Percentiles rank a stretch among this genome's conserved stretches.
Evolutionary conservation across 164 flowering plant genomes (phyloP).

Genomic region (Liquidambar formosana): DNA sequence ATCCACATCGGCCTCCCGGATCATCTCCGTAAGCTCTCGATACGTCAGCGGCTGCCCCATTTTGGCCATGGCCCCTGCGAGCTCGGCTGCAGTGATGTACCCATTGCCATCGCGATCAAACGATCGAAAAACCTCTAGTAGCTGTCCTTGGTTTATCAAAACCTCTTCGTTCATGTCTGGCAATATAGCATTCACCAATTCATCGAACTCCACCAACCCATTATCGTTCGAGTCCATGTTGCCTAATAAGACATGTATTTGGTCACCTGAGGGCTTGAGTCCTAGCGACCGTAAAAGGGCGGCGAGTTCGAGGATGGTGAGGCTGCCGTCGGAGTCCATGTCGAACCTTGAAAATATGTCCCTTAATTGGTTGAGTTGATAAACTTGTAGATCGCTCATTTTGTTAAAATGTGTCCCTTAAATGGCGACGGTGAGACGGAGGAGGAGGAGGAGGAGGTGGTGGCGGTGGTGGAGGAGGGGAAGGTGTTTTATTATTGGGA

Average conservation of each 20-base stretch:
- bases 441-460: not conserved
- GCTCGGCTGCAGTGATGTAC: conserved; percentile 38
- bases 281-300: conserved; percentile 40
- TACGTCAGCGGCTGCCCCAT: conserved; percentile 43
- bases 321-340: conserved; percentile 44
- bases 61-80: conserved; percentile 42
- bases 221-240: conserved; percentile 37
- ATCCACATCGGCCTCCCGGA: conserved; percentile 36
- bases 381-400: not conserved
- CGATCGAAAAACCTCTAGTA: conserved; percentile 24
- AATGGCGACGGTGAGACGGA: not conserved
- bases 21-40: conserved; percentile 32
- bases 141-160: conserved; percentile 28
- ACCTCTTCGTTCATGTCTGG: conserved; percentile 24
- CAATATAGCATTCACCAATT: conserved; percentile 25
- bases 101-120: conserved; percentile 46
- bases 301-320: conserved; percentile 39
- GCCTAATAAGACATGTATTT: conserved; percentile 25
- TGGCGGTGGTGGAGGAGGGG: not conserved
- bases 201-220: conserved; percentile 37
- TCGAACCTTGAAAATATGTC: conserved; percentile 41
- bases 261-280: conserved; percentile 35
- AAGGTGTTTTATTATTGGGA: not conserved
- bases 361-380: conserved; percentile 36
- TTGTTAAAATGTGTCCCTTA: not conserved